phyloP scores from a whole-genome alignment of 176 grass and related monocot genomes.

The Cocos nucifera region DNA sequence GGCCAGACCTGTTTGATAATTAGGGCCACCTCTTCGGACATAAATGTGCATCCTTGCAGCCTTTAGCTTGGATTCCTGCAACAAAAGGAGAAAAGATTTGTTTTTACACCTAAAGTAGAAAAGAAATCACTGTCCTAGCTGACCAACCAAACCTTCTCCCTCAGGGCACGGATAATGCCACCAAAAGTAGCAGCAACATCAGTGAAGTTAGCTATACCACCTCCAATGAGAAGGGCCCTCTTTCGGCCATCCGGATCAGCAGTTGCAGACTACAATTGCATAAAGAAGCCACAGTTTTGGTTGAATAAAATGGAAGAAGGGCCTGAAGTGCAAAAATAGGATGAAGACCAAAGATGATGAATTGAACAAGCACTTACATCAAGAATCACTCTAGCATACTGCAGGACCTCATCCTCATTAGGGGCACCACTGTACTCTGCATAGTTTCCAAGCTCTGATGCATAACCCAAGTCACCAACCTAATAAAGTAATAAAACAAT shows the following conservation, averaged over 20 bases:
- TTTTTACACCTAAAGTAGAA: slow-evolving; percentile 17
- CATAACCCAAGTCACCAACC: slow-evolving; percentile 91
- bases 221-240: slow-evolving; percentile 88
- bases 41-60: slow-evolving; percentile 85
- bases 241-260: slow-evolving; percentile 85
- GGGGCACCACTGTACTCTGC: slow-evolving; percentile 92
- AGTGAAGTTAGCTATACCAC: slow-evolving; percentile 96
- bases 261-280: slow-evolving; percentile 52
- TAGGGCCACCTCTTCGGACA: slow-evolving; percentile 88
- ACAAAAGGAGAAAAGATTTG: slow-evolving; percentile 3
- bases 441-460: slow-evolving; percentile 79
- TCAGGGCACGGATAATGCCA: slow-evolving; percentile 85
- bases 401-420: slow-evolving; percentile 85
- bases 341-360: not conserved
- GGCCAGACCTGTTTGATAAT: slow-evolving; percentile 85
- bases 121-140: not conserved
- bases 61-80: slow-evolving; percentile 84
- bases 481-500: slow-evolving; percentile 13
- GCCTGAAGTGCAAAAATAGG: not conserved
- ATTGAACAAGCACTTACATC: slow-evolving; percentile 38
- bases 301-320: too few relatives aligned
- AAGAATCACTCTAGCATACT: slow-evolving; percentile 88
- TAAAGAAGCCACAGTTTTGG: not conserved
- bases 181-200: slow-evolving; percentile 89
- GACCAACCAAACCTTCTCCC: slow-evolving; percentile 59